Evolutionary conservation across 2,329 filamentous ascomycete species (phyloP).

Genomic region (Alternaria conjuncta): DNA sequence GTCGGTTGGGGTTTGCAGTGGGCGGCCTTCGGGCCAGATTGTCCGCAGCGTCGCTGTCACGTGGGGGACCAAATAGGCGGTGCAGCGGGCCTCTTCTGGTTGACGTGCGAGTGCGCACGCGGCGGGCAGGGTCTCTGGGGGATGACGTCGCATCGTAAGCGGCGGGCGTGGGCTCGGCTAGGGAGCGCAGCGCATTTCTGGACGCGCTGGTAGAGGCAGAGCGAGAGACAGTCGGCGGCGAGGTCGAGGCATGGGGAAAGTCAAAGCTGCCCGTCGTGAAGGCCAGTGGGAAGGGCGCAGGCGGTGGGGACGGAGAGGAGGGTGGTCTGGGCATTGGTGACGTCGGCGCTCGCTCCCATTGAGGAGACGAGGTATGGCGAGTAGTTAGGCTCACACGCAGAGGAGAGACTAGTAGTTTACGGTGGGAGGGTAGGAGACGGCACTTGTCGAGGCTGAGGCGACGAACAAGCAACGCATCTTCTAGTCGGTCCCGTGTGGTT

Average conservation of each 20-base stretch:
- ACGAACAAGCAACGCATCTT: background rate
- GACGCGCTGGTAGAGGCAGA: background rate
- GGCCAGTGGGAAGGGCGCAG: conserved; percentile 27
- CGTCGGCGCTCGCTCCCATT: conserved; percentile 27
- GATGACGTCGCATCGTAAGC: conserved; percentile 9
- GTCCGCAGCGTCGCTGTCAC: conserved; percentile 23
- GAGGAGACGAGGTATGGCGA: background rate
- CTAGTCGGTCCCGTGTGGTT: background rate
- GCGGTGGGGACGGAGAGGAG: conserved; percentile 36
- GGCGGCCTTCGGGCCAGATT: conserved; percentile 20
- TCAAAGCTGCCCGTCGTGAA: conserved; percentile 53
- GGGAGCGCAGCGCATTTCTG: conserved; percentile 14
- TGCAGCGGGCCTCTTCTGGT: conserved; percentile 25
- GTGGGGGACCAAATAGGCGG: conserved; percentile 29
- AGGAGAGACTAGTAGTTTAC: background rate
- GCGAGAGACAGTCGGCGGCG: conserved; percentile 20
- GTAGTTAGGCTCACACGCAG: background rate
- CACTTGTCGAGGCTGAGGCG: background rate
- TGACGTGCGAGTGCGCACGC: conserved; percentile 12
- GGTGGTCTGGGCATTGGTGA: conserved; percentile 41
- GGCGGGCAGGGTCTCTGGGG: conserved; percentile 16
- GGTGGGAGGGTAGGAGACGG: background rate
- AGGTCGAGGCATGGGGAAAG: conserved; percentile 52
- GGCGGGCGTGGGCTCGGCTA: conserved; percentile 12
- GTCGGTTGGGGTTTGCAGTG: conserved; percentile 35